These are phyloP conservation scores for Tolypocladium cylindrosporum DNA, from an alignment of 2,329 filamentous ascomycete genomes.

Conservation along the genomic window DNA sequence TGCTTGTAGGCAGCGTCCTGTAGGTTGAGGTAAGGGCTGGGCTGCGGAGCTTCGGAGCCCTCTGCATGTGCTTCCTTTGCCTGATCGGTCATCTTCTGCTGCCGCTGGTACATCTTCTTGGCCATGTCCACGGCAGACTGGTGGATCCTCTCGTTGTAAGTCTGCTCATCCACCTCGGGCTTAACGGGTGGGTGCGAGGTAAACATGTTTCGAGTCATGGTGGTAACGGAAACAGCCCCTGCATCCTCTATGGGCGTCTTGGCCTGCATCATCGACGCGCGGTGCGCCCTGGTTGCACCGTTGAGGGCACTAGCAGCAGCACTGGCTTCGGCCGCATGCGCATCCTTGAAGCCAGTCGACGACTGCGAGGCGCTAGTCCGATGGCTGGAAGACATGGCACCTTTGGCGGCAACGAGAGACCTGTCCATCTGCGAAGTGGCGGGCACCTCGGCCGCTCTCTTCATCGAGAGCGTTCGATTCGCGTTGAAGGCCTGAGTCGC, in stretches of 20 bases:
- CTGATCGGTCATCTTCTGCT: slow-evolving; percentile 51
- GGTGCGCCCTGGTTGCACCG: slow-evolving; percentile 60
- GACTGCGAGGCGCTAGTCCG: slow-evolving; percentile 2
- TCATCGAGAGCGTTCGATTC: slow-evolving; percentile 18
- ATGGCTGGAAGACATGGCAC: slow-evolving; percentile 50
- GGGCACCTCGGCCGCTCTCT: slow-evolving; percentile 9
- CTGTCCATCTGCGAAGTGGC: slow-evolving; percentile 42
- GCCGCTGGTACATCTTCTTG: slow-evolving; percentile 68
- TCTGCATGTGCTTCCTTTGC: slow-evolving; percentile 29
- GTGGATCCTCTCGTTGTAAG: slow-evolving; percentile 60
- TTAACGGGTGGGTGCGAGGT: slow-evolving; percentile 64
- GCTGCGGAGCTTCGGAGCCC: slow-evolving; percentile 25
- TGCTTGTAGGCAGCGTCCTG: slow-evolving; percentile 83
- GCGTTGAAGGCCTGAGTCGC: slow-evolving; percentile 27
- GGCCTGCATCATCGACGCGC: slow-evolving; percentile 32
- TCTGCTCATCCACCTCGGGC: slow-evolving; percentile 64
- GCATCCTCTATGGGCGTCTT: slow-evolving; percentile 43
- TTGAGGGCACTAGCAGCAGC: slow-evolving; percentile 59
- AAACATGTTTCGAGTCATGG: slow-evolving; percentile 65
- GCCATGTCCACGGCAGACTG: slow-evolving; percentile 87
- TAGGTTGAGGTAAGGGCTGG: slow-evolving; percentile 52
- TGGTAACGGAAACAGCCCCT: slow-evolving; percentile 58
- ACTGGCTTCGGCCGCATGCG: slow-evolving; percentile 18
- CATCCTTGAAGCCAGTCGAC: slow-evolving; percentile 3
- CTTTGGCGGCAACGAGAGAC: slow-evolving; percentile 66